Conservation (phyloP, 2,329 filamentous ascomycete species). For the Pestalotiopsis sp. region DNA sequence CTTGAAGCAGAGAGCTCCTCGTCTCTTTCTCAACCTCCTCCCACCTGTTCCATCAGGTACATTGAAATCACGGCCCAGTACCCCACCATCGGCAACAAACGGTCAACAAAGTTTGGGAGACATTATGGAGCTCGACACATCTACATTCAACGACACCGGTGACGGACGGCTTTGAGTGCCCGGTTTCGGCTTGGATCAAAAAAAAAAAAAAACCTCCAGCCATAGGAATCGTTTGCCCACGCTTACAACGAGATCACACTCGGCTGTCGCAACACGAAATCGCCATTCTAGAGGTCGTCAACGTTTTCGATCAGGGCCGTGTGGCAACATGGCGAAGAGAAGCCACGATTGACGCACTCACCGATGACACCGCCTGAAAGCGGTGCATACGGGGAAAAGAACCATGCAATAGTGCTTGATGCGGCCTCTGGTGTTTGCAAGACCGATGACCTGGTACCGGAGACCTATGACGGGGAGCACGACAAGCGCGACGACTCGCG, state of each 20-base stretch:
- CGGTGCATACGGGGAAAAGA: conserved; percentile 34
- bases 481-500: too few species aligned
- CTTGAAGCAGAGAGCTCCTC: not conserved
- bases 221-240: not conserved
- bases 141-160: too few species aligned
- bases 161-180: too few species aligned
- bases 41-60: too few species aligned
- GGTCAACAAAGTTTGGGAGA: too few species aligned
- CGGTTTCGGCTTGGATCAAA: not conserved
- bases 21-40: too few species aligned
- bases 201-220: not conserved
- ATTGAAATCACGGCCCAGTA: too few species aligned
- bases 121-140: too few species aligned
- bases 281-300: conserved; percentile 18
- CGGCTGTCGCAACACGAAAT: not conserved
- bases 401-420: conserved; percentile 45
- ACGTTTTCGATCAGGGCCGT: conserved; percentile 24
- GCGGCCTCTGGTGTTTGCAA: conserved; percentile 47
- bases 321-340: conserved; percentile 24
- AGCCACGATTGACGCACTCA: conserved; percentile 6
- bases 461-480: too few species aligned
- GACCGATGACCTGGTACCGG: conserved; percentile 40
- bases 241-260: not conserved
- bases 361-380: not conserved
- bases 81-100: too few species aligned